Conservation (phyloP, 2,329 filamentous ascomycete species). For the Fusarium luffae region DNA sequence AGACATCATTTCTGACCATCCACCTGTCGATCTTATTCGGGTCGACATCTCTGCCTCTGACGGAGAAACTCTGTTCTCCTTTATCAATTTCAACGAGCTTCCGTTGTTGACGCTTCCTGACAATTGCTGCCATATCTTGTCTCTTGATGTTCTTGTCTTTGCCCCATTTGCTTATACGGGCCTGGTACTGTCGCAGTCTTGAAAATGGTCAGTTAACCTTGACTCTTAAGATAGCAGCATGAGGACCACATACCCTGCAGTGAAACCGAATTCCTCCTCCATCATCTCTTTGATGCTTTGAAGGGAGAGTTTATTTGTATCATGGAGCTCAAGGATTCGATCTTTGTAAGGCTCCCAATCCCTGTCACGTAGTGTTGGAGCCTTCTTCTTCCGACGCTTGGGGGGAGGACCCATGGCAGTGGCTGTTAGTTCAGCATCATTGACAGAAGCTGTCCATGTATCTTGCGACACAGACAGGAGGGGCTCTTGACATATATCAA, state of each 20-base stretch:
- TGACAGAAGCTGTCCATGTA: rapidly evolving
- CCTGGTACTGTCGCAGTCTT: background rate
- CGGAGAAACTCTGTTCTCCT: background rate
- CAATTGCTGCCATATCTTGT: background rate
- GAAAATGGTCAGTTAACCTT: background rate
- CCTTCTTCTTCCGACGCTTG: background rate
- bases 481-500: too few relatives aligned
- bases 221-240: too few relatives aligned
- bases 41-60: background rate
- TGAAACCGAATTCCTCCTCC: background rate
- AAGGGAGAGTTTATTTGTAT: rapidly evolving
- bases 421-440: rapidly evolving
- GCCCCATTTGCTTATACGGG: background rate
- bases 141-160: constrained; percentile 18
- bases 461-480: too few relatives aligned
- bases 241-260: constrained; percentile 3
- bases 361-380: background rate
- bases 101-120: background rate
- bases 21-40: background rate
- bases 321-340: constrained; percentile 3
- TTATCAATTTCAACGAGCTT: background rate
- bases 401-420: background rate
- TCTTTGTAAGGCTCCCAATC: constrained; percentile 5
- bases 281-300: background rate
- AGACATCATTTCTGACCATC: background rate